phyloP scores from a whole-genome alignment of 768 basidiomycete species.

The Podaxis carcinomalis region DNA sequence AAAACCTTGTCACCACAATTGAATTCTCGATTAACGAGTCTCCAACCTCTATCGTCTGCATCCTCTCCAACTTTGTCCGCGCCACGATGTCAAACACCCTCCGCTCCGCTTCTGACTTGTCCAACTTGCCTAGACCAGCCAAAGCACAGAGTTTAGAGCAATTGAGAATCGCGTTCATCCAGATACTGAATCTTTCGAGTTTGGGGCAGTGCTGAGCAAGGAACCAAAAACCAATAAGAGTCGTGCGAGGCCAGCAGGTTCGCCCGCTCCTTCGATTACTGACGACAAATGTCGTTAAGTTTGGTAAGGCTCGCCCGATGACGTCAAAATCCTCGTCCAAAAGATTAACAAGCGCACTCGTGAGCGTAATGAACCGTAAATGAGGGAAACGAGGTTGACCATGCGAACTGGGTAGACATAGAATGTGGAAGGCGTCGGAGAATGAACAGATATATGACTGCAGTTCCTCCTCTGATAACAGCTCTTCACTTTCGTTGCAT shows the following conservation, averaged over 20 bases:
- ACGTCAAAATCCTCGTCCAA: neutral
- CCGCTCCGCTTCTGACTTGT: neutral
- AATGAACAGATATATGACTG: slow-evolving; percentile 1
- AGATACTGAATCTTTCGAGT: neutral
- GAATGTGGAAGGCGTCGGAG: neutral
- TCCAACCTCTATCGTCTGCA: neutral
- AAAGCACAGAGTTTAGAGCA: neutral
- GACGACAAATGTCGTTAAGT: neutral
- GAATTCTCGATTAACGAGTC: slow-evolving; percentile 1
- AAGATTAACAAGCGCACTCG: neutral
- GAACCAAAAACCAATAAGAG: neutral
- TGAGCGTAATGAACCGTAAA: neutral
- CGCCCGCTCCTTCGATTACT: neutral
- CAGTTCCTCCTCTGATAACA: neutral
- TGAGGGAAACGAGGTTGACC: neutral
- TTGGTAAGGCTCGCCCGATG: neutral
- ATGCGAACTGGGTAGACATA: neutral
- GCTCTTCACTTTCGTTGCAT: neutral
- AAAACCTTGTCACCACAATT: neutral
- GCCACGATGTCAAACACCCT: neutral
- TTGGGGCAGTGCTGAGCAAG: neutral
- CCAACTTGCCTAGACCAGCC: neutral
- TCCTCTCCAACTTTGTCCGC: neutral
- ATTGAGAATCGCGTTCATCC: slow-evolving; percentile 5
- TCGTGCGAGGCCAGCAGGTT: neutral